Evolutionary conservation across 148 eudicot species (phyloP), one percentile per base, ranked within the genome.

Genomic region (Rhododendron ovatum): DNA sequence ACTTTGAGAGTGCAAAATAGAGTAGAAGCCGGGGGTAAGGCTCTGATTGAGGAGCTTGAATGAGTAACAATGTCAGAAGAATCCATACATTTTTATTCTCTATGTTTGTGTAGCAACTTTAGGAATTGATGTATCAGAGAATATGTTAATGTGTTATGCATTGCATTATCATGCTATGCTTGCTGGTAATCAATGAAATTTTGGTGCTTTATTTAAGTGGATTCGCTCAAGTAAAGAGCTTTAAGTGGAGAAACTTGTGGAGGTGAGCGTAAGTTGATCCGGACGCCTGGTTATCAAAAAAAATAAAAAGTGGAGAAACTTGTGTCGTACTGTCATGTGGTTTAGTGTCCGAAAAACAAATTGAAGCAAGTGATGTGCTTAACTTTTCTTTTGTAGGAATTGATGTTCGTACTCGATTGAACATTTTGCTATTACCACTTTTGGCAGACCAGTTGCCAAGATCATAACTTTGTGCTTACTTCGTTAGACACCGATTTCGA

Each of bases 41-140:
- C 89, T 78, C 69, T 95, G 81, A 95, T 96, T 79, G 92, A 95
- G 86, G 98, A 96, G 89, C 48, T 92, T 63, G 11, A 78, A 63
- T 88, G 86, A 84, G 47, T 28, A 18, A n/a, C 78, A 55, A 24
- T 50, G 33, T 14, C 37, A n/a, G 53, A 20, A 74, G 47, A 84
- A 75, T 73, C 79, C 14, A 30, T 30, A 13, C n/a, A 15, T n/a
- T 5, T 80, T 55, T 51, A 5, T 8, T 50, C 28, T 78, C 55
- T 26, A 3, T n/a, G 18, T 78, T 22, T 78, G 7, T 10, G 35
- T 28, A 69, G 30, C 26, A 63, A 63, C 28, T 2, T 10, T 9
- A 63, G 71, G 11, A n/a, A 73, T 39, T 18, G 28, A 8, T 78
- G 13, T 41, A 43, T 41, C 17, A 79, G 18, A 4, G 82, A 2